Conservation (phyloP, 2,329 filamentous ascomycete species). For the Coniosporium tulheliwenetii region DNA sequence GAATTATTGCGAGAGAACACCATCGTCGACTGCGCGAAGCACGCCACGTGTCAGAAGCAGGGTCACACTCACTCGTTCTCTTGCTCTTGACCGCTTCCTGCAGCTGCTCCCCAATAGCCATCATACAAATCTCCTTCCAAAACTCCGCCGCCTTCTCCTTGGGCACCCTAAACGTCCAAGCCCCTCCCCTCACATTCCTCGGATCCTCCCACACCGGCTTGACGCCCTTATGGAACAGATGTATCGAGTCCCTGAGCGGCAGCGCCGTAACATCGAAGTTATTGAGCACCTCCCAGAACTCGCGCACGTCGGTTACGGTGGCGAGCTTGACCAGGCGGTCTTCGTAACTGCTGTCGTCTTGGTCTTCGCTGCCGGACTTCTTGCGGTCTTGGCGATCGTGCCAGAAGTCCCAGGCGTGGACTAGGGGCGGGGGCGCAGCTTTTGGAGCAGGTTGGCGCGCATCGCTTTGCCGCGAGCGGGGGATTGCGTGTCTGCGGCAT, state of each 20-base stretch:
- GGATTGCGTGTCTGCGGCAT: slow-evolving; percentile 45
- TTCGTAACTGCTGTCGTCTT: slow-evolving; percentile 20
- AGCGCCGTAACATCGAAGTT: slow-evolving; percentile 65
- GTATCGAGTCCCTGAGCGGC: slow-evolving; percentile 49
- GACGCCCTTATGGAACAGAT: slow-evolving; percentile 70
- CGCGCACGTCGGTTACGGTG: slow-evolving; percentile 28
- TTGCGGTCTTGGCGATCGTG: slow-evolving; percentile 28
- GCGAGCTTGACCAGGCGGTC: slow-evolving; percentile 29
- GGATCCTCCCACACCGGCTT: slow-evolving; percentile 77
- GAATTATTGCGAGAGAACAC: background rate
- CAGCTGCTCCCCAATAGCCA: slow-evolving; percentile 71
- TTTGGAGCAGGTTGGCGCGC: slow-evolving; percentile 32
- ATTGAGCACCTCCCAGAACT: slow-evolving; percentile 39
- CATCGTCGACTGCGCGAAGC: background rate
- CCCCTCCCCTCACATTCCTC: slow-evolving; percentile 70
- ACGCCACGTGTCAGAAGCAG: background rate
- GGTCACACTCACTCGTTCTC: slow-evolving; percentile 36
- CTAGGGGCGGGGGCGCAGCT: slow-evolving; percentile 33
- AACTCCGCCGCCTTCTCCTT: slow-evolving; percentile 57
- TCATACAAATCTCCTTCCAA: slow-evolving; percentile 67
- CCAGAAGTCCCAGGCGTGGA: slow-evolving; percentile 37
- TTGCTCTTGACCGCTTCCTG: slow-evolving; percentile 52
- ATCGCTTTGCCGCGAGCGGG: slow-evolving; percentile 67
- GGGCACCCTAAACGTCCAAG: slow-evolving; percentile 82
- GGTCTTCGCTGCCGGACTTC: slow-evolving; percentile 7